Conservation (phyloP, 192 early-diverging fungal genomes). For the Gryganskiella cystojenkinii region DNA sequence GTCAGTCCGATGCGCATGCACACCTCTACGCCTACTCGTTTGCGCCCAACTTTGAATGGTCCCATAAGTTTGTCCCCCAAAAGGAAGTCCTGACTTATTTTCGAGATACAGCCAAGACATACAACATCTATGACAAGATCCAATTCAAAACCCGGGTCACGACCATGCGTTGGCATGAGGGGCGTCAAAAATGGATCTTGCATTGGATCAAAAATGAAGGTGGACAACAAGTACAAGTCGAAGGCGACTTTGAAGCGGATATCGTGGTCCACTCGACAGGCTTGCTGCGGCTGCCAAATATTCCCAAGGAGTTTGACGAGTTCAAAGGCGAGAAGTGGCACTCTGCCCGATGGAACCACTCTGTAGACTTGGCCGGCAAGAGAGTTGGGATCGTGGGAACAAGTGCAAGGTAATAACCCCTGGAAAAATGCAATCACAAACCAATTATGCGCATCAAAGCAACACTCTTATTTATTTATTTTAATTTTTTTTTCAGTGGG, state of each 20-base stretch:
- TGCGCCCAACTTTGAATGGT: slow-evolving; percentile 58
- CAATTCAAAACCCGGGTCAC: slow-evolving; percentile 37
- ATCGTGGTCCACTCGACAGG: slow-evolving; percentile 54
- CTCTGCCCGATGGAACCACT: slow-evolving; percentile 56
- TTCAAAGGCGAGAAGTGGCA: slow-evolving; percentile 58
- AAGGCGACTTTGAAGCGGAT: slow-evolving; percentile 31
- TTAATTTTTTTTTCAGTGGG: slow-evolving; percentile 16
- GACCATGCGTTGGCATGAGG: slow-evolving; percentile 42
- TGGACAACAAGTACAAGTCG: too few relatives aligned
- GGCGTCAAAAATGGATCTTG: slow-evolving; percentile 29
- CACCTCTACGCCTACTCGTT: slow-evolving; percentile 59
- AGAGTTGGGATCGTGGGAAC: slow-evolving; percentile 59
- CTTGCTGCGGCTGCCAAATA: slow-evolving; percentile 37
- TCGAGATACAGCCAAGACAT: slow-evolving; percentile 30
- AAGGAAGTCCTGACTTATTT: slow-evolving; percentile 28
- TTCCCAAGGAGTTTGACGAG: slow-evolving; percentile 53
- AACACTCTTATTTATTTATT: neutral
- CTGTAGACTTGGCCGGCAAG: slow-evolving; percentile 54
- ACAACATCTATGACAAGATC: slow-evolving; percentile 50
- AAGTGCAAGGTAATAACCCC: slow-evolving; percentile 38
- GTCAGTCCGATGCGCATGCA: slow-evolving; percentile 52
- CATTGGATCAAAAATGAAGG: slow-evolving; percentile 15
- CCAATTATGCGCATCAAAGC: neutral
- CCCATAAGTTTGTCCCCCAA: slow-evolving; percentile 37
- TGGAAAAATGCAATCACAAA: neutral